These are phyloP conservation scores for Debaryomyces sp. DNA, from an alignment of 1,139 yeast genomes.

Conservation along the genomic window DNA sequence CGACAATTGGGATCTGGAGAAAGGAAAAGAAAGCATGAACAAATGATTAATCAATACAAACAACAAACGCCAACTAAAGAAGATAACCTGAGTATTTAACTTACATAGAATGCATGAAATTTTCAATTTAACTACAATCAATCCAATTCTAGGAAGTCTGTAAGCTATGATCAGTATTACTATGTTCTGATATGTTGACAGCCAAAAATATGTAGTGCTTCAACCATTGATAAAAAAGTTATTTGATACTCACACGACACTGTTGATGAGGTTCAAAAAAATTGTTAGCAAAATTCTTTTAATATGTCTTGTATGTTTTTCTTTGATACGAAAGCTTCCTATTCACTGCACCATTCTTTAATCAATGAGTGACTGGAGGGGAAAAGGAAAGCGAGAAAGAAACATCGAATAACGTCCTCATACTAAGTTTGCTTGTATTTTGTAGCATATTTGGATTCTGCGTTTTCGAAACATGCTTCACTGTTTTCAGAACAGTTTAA, in stretches of 20 bases:
- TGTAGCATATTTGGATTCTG: slow-evolving; percentile 39
- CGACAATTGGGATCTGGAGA: slow-evolving; percentile 22
- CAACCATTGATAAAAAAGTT: background rate
- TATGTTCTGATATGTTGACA: background rate
- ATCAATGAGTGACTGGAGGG: slow-evolving; percentile 53
- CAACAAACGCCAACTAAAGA: background rate
- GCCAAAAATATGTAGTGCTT: background rate
- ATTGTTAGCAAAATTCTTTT: background rate
- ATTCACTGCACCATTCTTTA: slow-evolving; percentile 59
- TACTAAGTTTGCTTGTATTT: slow-evolving; percentile 31
- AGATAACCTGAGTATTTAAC: background rate
- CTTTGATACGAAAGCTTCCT: slow-evolving; percentile 60
- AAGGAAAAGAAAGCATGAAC: slow-evolving; percentile 19
- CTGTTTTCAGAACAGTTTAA: background rate
- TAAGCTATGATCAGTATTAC: background rate
- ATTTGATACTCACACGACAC: background rate
- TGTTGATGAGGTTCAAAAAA: background rate
- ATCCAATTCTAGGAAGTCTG: background rate
- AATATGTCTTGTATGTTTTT: slow-evolving; percentile 16
- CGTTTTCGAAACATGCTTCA: slow-evolving; percentile 38
- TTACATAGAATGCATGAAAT: background rate
- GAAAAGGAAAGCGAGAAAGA: slow-evolving; percentile 43
- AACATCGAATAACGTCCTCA: slow-evolving; percentile 39
- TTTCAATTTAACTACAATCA: background rate
- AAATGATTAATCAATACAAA: slow-evolving; percentile 9